Evolutionary conservation across 148 eudicot genomes (phyloP), one percentile per base, ranked within the genome.

Genomic region (Rhododendron simsii): DNA sequence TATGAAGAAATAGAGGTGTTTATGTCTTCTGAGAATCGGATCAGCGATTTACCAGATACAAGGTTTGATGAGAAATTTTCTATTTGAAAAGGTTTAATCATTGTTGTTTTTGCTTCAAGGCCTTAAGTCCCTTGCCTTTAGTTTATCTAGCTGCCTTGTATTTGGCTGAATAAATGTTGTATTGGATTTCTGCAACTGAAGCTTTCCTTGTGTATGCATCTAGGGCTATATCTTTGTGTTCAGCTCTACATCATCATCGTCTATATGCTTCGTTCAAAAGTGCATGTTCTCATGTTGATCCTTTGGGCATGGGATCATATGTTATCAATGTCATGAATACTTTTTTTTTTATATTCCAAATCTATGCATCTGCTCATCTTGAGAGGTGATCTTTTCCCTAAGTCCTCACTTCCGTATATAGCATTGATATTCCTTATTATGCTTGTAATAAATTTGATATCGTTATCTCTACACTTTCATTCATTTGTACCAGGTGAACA

Each of bases 31-130:
- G 16, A 39, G n/a, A 41, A 41, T 41, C 37, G 7, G 75, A 82
- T 63, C 26, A 82, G 7, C 0, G 84, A 82, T 63, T 41, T 41
- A 63, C 84, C n/a, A n/a, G 75, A 81, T 35, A 35, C 61, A 47
- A 82, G 84, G 76, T 82, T 82, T 82, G 84, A 59, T 82, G 37
- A 57, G 12, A 61, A 12, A 1, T n/a, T 35, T 48, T 59, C n/a
- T 21, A 5, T 23, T n/a, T 63, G 23, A 21, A 23, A 61, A 30
- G 41, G 41, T 35, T 73, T 73, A 73, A 73, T 73, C 20, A 1
- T 73, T 73, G 33, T n/a, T 4, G 78, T 35, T 18, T 74, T 74
- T 74, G 78, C 8, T 35, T 74, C 78, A 74, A 74, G 45, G 26
- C 45, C 20, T 74, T 7, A 18, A 37, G 45, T 26, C 41, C 0